Percentiles rank a stretch among this genome's conserved stretches.
phyloP scores from a whole-genome alignment of 768 basidiomycete genomes.

The Pseudohyphozyma bogoriensis region DNA sequence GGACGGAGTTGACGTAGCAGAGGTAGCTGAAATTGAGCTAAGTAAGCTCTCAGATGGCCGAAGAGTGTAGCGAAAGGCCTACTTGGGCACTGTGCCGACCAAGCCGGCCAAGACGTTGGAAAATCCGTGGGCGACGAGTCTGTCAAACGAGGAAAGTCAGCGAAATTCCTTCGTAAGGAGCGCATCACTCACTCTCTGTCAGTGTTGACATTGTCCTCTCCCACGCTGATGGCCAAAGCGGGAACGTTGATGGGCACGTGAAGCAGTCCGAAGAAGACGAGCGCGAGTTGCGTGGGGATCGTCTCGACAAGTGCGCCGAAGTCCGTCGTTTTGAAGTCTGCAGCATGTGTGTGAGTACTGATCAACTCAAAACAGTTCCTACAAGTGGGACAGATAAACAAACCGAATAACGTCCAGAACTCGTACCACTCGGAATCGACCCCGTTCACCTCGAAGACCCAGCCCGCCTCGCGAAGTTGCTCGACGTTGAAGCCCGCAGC shows the following conservation, averaged over 20 bases:
- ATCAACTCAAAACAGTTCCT: neutral
- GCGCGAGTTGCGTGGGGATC: slow-evolving; percentile 84
- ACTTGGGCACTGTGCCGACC: slow-evolving; percentile 64
- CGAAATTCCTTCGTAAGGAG: no score
- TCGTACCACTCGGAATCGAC: slow-evolving; percentile 58
- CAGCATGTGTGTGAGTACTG: neutral
- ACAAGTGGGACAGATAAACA: slow-evolving; percentile 30
- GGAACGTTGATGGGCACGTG: slow-evolving; percentile 38
- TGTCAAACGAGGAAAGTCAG: no score
- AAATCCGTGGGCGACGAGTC: slow-evolving; percentile 83
- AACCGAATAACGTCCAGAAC: slow-evolving; percentile 73
- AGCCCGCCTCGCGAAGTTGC: slow-evolving; percentile 55
- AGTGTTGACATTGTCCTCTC: slow-evolving; percentile 73
- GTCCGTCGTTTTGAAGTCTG: slow-evolving; percentile 54
- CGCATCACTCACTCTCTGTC: no score
- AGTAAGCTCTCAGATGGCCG: slow-evolving; percentile 2
- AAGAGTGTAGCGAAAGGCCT: slow-evolving; percentile 52
- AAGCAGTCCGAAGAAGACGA: slow-evolving; percentile 45
- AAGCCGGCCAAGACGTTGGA: slow-evolving; percentile 76
- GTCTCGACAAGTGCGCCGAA: slow-evolving; percentile 66
- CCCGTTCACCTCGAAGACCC: slow-evolving; percentile 70
- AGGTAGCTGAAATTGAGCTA: slow-evolving; percentile 49
- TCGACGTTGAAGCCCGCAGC: slow-evolving; percentile 54
- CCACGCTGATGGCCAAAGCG: slow-evolving; percentile 66
- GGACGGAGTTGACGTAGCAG: slow-evolving; percentile 34